Conservation (phyloP, 345 rosid species). For the Brassica carinata region DNA sequence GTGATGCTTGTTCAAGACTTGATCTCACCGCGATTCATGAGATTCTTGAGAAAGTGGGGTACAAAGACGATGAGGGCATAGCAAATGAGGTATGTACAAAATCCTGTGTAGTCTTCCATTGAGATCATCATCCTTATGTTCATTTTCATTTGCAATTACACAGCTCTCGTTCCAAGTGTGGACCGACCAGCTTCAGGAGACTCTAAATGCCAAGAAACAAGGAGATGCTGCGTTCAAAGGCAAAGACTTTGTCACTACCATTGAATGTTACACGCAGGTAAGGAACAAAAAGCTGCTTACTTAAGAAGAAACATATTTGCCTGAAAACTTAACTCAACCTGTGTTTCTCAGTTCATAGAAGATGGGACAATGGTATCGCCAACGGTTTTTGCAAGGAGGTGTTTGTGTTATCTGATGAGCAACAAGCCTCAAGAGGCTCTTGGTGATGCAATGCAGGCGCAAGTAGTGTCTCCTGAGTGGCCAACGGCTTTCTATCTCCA, state of each 20-base stretch:
- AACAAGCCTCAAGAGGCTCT: constrained; percentile 82
- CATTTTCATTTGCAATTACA: constrained; percentile 36
- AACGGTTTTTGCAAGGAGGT: constrained; percentile 75
- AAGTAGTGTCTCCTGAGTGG: constrained; percentile 78
- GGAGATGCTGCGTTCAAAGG: constrained; percentile 69
- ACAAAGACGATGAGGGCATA: constrained; percentile 80
- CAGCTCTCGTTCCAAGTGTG: constrained; percentile 81
- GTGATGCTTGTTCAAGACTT: constrained; percentile 78
- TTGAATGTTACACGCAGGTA: constrained; percentile 62
- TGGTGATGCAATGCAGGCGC: constrained; percentile 86
- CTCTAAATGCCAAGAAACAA: constrained; percentile 59
- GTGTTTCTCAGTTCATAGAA: constrained; percentile 59
- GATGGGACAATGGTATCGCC: constrained; percentile 83
- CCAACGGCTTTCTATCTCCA: constrained; percentile 79
- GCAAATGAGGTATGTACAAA: constrained; percentile 71
- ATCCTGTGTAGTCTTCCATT: constrained; percentile 1
- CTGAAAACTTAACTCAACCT: not conserved
- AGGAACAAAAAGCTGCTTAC: constrained; percentile 11
- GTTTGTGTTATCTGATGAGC: constrained; percentile 71
- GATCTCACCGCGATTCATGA: constrained; percentile 84
- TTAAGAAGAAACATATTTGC: not conserved
- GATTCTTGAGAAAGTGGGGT: constrained; percentile 71
- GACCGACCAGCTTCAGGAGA: constrained; percentile 73
- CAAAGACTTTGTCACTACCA: constrained; percentile 56
- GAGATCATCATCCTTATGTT: not conserved